Conservation (phyloP, 139 green algal species). For the Gonium pectorale region DNA sequence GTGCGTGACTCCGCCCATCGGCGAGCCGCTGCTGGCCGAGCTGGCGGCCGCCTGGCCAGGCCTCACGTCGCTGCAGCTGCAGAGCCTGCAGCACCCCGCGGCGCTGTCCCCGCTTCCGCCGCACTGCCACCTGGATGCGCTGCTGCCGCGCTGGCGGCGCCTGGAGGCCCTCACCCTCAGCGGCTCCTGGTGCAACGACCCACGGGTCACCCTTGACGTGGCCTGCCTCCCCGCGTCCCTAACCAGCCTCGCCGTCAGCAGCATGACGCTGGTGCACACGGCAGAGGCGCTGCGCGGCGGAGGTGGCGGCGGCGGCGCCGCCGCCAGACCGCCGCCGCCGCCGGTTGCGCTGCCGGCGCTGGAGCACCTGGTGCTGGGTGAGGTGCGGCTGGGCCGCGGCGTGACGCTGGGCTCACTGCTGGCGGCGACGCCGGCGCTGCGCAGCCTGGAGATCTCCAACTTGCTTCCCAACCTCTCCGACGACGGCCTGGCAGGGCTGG, state of each 20-base stretch:
- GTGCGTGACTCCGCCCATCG: slow-evolving; percentile 3
- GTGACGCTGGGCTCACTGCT: not conserved
- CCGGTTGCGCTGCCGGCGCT: not conserved
- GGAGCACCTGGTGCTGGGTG: slow-evolving; percentile 18
- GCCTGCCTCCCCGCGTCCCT: slow-evolving; percentile 20
- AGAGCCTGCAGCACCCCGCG: not conserved
- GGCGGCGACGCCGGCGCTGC: not conserved
- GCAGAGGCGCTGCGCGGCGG: too few relatives aligned
- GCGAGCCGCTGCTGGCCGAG: not conserved
- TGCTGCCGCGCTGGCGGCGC: not conserved
- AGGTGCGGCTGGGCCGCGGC: not conserved
- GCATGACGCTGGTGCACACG: not conserved
- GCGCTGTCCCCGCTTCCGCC: not conserved
- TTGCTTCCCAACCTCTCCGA: slow-evolving; percentile 4
- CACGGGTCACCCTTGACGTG: not conserved
- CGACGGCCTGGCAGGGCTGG: not conserved
- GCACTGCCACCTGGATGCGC: not conserved
- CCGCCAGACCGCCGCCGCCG: not conserved
- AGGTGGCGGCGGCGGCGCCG: not conserved
- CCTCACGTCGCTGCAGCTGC: not conserved
- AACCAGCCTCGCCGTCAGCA: not conserved
- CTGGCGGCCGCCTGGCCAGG: not conserved
- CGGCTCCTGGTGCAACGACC: slow-evolving; percentile 16
- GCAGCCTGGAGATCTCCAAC: slow-evolving; percentile 27
- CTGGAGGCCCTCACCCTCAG: slow-evolving; percentile 11